phyloP scores from a whole-genome alignment of 2,329 filamentous ascomycete species.

The Neurospora crassa region DNA sequence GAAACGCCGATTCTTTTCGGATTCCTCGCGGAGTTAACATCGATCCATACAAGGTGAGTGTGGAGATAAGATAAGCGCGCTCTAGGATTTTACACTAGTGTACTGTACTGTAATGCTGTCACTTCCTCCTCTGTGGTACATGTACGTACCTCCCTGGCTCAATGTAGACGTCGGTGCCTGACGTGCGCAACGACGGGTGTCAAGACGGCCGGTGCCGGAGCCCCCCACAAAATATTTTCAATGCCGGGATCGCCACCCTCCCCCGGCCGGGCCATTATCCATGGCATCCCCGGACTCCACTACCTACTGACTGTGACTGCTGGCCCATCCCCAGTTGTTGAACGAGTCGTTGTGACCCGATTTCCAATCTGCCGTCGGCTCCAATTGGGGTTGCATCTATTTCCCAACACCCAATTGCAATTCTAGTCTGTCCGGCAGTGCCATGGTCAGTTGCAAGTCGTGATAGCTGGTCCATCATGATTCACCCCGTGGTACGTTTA shows the following conservation, averaged over 20 bases:
- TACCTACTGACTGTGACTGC: not conserved
- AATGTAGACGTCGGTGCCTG: not conserved
- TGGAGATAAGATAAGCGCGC: not conserved
- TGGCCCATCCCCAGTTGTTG: not conserved
- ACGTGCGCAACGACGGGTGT: not conserved
- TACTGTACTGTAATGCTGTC: not conserved
- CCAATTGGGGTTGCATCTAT: not conserved
- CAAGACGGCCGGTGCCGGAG: not conserved
- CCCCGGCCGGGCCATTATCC: not conserved
- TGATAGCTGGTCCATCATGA: constrained; percentile 10
- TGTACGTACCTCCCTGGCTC: not conserved
- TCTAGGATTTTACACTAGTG: not conserved
- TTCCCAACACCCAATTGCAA: not conserved
- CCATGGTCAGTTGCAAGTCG: constrained; percentile 5
- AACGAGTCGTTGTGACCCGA: not conserved
- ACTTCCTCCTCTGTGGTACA: not conserved
- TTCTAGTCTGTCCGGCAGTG: not conserved
- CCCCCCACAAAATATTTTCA: not conserved
- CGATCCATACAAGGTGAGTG: too few species aligned
- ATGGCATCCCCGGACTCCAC: not conserved
- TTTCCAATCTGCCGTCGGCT: not conserved
- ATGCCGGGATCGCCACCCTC: not conserved
- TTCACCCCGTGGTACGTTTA: constrained; percentile 14
- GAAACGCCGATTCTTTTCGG: not conserved
- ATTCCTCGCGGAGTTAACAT: not conserved